phyloP scores from a whole-genome alignment of 768 basidiomycete genomes.

The Lenzites betulinus region DNA sequence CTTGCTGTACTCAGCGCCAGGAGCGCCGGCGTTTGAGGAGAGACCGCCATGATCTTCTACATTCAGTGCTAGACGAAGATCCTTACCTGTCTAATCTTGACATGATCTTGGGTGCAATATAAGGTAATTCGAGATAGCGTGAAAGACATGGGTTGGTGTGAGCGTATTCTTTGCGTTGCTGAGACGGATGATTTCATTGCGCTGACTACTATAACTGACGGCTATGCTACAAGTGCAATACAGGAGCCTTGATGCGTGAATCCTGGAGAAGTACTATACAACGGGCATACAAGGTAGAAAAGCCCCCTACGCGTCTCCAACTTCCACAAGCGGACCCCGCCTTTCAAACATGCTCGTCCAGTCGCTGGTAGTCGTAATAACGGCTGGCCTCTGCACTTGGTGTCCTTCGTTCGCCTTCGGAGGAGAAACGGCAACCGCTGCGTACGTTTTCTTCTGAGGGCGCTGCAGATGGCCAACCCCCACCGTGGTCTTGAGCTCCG shows the following conservation, averaged over 20 bases:
- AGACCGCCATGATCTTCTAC: no score
- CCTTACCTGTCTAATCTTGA: no score
- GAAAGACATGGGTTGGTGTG: no score
- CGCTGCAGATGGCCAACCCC: background rate
- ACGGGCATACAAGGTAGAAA: background rate
- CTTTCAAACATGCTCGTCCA: background rate
- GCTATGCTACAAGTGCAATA: background rate
- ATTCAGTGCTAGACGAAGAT: no score
- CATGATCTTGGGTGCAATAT: no score
- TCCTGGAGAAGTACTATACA: no score
- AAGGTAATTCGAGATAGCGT: no score
- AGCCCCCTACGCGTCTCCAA: background rate
- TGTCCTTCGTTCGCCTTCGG: background rate
- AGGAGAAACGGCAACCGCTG: background rate
- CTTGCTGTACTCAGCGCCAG: background rate
- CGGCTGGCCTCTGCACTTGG: no score
- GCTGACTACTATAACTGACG: background rate
- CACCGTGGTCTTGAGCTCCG: background rate
- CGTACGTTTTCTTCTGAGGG: background rate
- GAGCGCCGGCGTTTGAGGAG: background rate
- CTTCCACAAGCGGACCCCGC: background rate
- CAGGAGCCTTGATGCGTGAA: no score
- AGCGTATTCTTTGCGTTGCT: no score
- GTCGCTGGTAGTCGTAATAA: background rate
- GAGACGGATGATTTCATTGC: no score